Evolutionary conservation across 2,329 filamentous ascomycete genomes (phyloP), one percentile per base, ranked within the genome.

Genomic region (Talaromyces marneffei): DNA sequence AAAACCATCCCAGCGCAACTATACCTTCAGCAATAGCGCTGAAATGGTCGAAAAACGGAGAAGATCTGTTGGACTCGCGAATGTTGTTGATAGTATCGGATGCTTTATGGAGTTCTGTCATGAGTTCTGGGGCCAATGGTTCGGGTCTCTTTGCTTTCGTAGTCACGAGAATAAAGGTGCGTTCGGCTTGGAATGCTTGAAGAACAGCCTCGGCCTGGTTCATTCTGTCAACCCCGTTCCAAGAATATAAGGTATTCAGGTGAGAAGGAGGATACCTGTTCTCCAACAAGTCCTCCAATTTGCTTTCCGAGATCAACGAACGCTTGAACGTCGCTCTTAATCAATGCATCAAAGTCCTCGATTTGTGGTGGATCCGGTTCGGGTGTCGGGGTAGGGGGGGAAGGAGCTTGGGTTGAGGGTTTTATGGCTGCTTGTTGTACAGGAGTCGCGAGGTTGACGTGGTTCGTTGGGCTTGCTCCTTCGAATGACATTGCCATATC

Each of bases 121-220:
- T 81, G 20, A 97, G 83, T 65, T 91, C 87, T 8, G 85, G 78
- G 68, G 87, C 85, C 53, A 87, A 84, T 65, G 89, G 81, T 66
- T 94, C 88, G 23, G 93, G 94, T 78, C 96, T 96, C 82, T 92
- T 95, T 23, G 94, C 88, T 79, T 92, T 94, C 58, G 90, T 93
- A 1, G 92, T 86, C 68, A 97, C 87, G 65, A 95, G 83, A 61
- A 99, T 82, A 75, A 96, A 96, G 67, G 87, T 90, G 67, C 93
- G 87, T 79, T 97, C 90, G 64, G 90, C 91, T 62, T 86, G 81
- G 78, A 97, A 97, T 42, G 91, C 85, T 69, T 82, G 77, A 61
- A 82, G 77, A 53, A 87, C 82, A 25, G 80, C 80, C 72, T 80
- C 79, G 40, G 82, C 80, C 82, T 85, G 35, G 14, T 44, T n/a